Evolutionary conservation across 1,139 yeast genomes (phyloP).

Genomic region (Debaryomyces udenii): DNA sequence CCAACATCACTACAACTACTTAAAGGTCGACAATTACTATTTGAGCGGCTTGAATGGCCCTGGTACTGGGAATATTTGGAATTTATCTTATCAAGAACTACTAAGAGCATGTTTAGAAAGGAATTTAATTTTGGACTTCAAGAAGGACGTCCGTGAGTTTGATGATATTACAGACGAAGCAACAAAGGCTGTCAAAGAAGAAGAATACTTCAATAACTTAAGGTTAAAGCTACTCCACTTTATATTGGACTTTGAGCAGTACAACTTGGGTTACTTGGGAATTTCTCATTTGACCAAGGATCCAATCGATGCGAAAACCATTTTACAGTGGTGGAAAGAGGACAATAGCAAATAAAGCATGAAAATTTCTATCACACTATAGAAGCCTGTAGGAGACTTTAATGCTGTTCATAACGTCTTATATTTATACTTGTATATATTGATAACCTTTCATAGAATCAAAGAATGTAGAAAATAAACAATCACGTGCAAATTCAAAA

Average conservation of each 20-base stretch:
- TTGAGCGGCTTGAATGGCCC: constrained; percentile 41
- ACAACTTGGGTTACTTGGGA: constrained; percentile 42
- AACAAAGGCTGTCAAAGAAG: constrained; percentile 15
- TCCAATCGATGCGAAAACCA: constrained; percentile 9
- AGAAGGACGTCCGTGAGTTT: constrained; percentile 19
- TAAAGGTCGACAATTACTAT: constrained; percentile 55
- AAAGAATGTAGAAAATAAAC: not conserved
- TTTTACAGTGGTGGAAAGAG: constrained; percentile 14
- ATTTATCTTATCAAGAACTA: constrained; percentile 46
- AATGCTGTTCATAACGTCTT: no score
- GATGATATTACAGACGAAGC: constrained; percentile 19
- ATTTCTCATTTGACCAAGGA: constrained; percentile 18
- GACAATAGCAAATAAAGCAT: constrained; percentile 6
- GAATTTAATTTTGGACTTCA: constrained; percentile 40
- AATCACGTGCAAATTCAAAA: not conserved
- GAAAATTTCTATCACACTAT: no score
- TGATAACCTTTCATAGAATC: not conserved
- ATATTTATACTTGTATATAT: constrained; percentile 1
- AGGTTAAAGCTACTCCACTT: constrained; percentile 32
- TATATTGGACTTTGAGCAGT: constrained; percentile 35
- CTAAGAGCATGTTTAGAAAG: constrained; percentile 53
- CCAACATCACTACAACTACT: constrained; percentile 43
- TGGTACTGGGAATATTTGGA: constrained; percentile 52
- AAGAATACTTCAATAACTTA: constrained; percentile 24
- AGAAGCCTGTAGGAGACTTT: no score